Evolutionary conservation across 148 eudicot species (phyloP).

Genomic region (Rhododendron kiyosumense): DNA sequence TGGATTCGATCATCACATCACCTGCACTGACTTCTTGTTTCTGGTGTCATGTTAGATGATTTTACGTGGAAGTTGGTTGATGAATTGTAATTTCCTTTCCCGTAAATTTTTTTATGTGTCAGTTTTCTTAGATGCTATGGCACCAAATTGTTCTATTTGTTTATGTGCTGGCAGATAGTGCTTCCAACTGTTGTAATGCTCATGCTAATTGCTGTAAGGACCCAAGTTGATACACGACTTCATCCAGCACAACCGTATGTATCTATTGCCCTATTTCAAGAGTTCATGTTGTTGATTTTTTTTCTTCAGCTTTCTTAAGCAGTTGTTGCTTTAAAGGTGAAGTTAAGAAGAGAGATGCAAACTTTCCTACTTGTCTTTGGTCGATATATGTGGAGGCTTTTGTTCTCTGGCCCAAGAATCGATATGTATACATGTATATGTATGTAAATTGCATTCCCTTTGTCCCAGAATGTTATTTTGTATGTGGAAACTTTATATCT

Average conservation of each 20-base stretch:
- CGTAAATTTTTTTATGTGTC: neutral
- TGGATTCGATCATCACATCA: neutral
- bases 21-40: neutral
- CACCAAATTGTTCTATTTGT: neutral
- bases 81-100: neutral
- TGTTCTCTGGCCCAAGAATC: neutral
- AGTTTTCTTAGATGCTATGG: neutral
- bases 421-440: neutral
- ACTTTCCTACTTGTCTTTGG: neutral
- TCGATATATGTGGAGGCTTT: neutral
- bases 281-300: neutral
- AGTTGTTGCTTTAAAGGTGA: neutral
- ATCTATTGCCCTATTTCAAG: conserved; percentile 13
- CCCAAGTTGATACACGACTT: conserved; percentile 70
- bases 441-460: neutral
- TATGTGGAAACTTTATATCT: neutral
- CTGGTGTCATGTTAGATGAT: neutral
- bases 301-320: neutral
- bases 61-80: neutral
- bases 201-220: conserved; percentile 89
- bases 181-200: conserved; percentile 89
- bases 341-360: neutral
- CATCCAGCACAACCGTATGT: conserved; percentile 91
- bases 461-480: neutral
- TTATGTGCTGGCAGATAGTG: conserved; percentile 54